Evolutionary conservation across 1,284 basidiomycete genomes (phyloP).

Genomic region (Peniophora sp.): DNA sequence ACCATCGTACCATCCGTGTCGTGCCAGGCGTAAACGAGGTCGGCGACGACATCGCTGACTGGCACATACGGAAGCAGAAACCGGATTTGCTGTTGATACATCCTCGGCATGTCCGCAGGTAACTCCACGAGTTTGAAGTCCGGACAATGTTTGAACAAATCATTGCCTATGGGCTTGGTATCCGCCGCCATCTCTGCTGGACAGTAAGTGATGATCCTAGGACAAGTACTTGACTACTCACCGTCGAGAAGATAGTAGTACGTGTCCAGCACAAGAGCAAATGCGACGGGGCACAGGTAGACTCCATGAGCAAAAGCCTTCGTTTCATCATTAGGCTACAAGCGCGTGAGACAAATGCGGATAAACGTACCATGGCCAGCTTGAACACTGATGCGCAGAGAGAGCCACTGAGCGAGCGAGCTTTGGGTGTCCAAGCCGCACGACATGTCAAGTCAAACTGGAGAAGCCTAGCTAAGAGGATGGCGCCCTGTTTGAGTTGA

Average conservation of each 20-base stretch:
- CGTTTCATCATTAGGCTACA: conserved; percentile 6
- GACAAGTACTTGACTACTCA: conserved; percentile 22
- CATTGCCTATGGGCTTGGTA: conserved; percentile 36
- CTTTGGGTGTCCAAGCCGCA: conserved; percentile 45
- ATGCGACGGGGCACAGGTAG: conserved; percentile 45
- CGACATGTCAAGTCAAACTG: conserved; percentile 69
- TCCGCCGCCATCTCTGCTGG: conserved; percentile 53
- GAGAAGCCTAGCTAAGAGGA: conserved; percentile 54
- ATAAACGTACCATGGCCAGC: conserved; percentile 46
- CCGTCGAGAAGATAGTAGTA: conserved; percentile 68
- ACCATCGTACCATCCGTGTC: conserved; percentile 43
- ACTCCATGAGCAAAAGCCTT: conserved; percentile 46
- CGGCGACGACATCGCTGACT: conserved; percentile 40
- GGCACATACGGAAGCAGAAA: conserved; percentile 47
- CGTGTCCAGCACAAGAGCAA: conserved; percentile 65
- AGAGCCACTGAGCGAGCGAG: conserved; percentile 36
- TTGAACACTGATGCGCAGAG: conserved; percentile 42
- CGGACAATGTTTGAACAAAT: conserved; percentile 61
- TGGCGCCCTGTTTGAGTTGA: conserved; percentile 21
- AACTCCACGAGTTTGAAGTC: conserved; percentile 40
- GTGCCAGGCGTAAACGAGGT: conserved; percentile 50
- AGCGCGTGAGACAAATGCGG: background rate
- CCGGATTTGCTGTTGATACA: conserved; percentile 47
- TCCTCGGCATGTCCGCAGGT: conserved; percentile 46
- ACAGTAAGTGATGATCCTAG: background rate